Evolutionary conservation across 768 basidiomycete genomes (phyloP), one percentile per base, ranked within the genome.

Genomic region (Trametes cingulata): DNA sequence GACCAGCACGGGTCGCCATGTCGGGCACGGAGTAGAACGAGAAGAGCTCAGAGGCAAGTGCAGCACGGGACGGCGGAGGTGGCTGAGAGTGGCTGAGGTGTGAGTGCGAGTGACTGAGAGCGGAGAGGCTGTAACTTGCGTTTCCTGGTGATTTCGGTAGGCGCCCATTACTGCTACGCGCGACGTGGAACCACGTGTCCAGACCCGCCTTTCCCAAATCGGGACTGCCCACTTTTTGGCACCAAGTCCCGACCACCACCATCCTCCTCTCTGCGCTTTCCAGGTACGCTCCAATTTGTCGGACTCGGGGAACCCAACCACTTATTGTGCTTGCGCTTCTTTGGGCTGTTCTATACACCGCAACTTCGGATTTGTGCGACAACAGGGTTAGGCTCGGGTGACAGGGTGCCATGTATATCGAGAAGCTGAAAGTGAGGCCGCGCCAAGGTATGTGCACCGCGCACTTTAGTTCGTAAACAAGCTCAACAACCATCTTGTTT

Each of bases 351-450:
- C 47, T 33, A 29, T 36, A 20, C 9, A 8, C 19, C 27, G 13
- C n/a, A n/a, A n/a, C n/a, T n/a, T n/a, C n/a, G n/a, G n/a, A n/a
- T n/a, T n/a, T 17, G 37, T 13, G 13, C 46, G 10, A 13, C n/a
- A n/a, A 15, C 40, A 36, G 49, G 42, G 57, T 43, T 48, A 45
- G 52, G 52, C 37, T 42, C 25, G 47, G 58, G 58, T 52, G 52
- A 56, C 37, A 14, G 25, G 59, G 60, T 42, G 52, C 53, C 51
- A 76, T 76, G 72, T 85, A 89, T 72, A 90, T 93, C 49, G 82
- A 87, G 68, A 87, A 86, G 62, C 82, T 93, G 72, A 91, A 88
- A 74, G 91, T 93, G 60, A 79, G 89, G 67, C 89, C 89, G 47
- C 80, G 81, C 48, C 92, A 90, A 77, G 77, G 91, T 91, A 52